These are phyloP conservation scores for Dothideomycetidae sp. DNA, from an alignment of 2,329 filamentous ascomycete genomes.

Conservation along the genomic window DNA sequence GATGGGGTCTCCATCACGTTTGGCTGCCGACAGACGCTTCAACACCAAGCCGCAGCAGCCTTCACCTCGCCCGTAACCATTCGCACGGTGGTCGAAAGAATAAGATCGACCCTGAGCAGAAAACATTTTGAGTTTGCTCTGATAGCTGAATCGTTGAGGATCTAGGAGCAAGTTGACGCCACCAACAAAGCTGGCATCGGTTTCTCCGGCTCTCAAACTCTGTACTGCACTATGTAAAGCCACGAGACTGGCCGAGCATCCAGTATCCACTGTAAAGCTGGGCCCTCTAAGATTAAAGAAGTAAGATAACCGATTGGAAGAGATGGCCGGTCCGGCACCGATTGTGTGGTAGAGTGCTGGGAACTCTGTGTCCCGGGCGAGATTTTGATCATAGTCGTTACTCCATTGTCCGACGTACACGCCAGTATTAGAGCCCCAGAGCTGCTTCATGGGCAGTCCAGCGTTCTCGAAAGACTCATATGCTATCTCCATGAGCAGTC, in stretches of 20 bases:
- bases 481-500: constrained; percentile 16
- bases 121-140: constrained; percentile 19
- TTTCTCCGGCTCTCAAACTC: constrained; percentile 19
- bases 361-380: constrained; percentile 13
- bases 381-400: constrained; percentile 15
- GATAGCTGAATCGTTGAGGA: constrained; percentile 13
- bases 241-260: constrained; percentile 31
- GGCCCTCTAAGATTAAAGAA: constrained; percentile 16
- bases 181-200: constrained; percentile 11
- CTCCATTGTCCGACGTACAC: constrained; percentile 14
- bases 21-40: constrained; percentile 35
- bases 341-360: constrained; percentile 15
- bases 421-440: constrained; percentile 7
- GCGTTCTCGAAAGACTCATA: constrained; percentile 15
- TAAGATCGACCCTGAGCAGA: constrained; percentile 19
- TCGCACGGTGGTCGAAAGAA: constrained; percentile 26
- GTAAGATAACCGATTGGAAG: constrained; percentile 16
- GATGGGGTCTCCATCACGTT: constrained; percentile 33
- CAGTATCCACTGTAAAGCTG: constrained; percentile 26
- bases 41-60: constrained; percentile 38
- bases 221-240: constrained; percentile 23
- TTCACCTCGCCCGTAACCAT: constrained; percentile 41
- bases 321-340: constrained; percentile 13
- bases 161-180: constrained; percentile 19
- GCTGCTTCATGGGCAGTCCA: constrained; percentile 5